Conservation (phyloP, 1,284 basidiomycete species). For the Apiotrichum gracile region DNA sequence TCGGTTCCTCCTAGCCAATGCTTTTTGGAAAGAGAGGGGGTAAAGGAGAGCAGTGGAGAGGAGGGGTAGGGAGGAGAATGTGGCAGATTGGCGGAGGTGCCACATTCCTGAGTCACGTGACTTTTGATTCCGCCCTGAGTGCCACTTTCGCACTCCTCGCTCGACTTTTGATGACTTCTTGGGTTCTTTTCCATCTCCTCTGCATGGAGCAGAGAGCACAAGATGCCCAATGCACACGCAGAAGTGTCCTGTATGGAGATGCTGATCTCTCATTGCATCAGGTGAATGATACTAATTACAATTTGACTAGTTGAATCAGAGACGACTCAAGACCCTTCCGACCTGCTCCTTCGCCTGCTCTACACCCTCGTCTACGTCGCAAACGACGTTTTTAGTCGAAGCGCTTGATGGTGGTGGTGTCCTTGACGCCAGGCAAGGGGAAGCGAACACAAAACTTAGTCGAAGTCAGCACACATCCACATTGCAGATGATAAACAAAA, state of each 20-base stretch:
- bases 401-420: slow-evolving; percentile 47
- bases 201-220: too few relatives aligned
- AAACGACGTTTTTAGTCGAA: slow-evolving; percentile 9
- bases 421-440: slow-evolving; percentile 83
- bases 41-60: too few relatives aligned
- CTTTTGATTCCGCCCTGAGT: too few relatives aligned
- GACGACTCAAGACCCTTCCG: background rate
- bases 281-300: slow-evolving; percentile 22
- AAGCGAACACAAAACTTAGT: slow-evolving; percentile 62
- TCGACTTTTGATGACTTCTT: too few relatives aligned
- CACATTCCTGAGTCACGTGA: too few relatives aligned
- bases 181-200: background rate
- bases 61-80: too few relatives aligned
- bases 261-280: slow-evolving; percentile 8
- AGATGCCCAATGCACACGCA: too few relatives aligned
- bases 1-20: background rate
- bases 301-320: slow-evolving; percentile 12
- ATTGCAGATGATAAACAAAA: too few relatives aligned
- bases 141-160: too few relatives aligned
- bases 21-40: background rate
- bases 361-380: background rate
- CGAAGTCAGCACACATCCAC: too few relatives aligned
- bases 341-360: background rate
- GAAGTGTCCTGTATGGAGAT: background rate
- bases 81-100: too few relatives aligned